Base-by-base conservation (phyloP, 2,329 filamentous ascomycete genomes). In the Aspergillus japonicus region DNA sequence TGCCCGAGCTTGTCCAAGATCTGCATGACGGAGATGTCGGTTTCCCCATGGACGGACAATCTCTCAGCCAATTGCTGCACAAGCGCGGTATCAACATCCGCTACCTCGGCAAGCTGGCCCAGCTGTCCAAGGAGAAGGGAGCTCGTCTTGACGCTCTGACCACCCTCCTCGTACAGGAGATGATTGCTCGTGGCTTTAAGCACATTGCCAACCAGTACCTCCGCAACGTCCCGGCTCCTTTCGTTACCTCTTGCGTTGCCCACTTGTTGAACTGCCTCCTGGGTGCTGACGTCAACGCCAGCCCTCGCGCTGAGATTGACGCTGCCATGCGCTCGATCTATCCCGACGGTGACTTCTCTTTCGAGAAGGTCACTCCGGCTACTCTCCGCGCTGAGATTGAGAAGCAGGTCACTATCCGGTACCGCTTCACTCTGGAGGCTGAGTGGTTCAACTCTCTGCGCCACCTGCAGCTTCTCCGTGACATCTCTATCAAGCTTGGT, bases 11-110 rank as follows among this genome's bases (percentile, higher is more conserved):
- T 59, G 78, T 98, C 59, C 87, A 89, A 63, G 94, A 99, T 70
- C 85, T 99, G 60, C 89, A 90, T 72, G 91, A 96, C 66, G 93
- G 92, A 6, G 94, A 99, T 67, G 89, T 96, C 66, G 95, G 94
- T 69, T 98, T 98, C 81, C 95, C 95, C 12, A 97, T 98, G 92
- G 96, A 99, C 69, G 95, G 95, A n/a, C 86, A 90, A 71, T 97
- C 94, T 21, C 82, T 99, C 60, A 91, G 89, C 69, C 87, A 88
- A 65, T 85, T 97, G 54, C 83, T 99, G 72, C 95, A 99, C 82
- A 96, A 96, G 83, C 91, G 94, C 47, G 95, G 95, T 78, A 93
- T 99, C 81, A 99, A 99, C 80, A 85, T 98, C 63, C 87, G 96
- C 71, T 99, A 99, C 75, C 84, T 98, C n/a, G 95, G 95, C 66